These are phyloP conservation scores for Cryptosporidium ubiquitum DNA, from an alignment of 169 alveolate genomes.

Conservation along the genomic window DNA sequence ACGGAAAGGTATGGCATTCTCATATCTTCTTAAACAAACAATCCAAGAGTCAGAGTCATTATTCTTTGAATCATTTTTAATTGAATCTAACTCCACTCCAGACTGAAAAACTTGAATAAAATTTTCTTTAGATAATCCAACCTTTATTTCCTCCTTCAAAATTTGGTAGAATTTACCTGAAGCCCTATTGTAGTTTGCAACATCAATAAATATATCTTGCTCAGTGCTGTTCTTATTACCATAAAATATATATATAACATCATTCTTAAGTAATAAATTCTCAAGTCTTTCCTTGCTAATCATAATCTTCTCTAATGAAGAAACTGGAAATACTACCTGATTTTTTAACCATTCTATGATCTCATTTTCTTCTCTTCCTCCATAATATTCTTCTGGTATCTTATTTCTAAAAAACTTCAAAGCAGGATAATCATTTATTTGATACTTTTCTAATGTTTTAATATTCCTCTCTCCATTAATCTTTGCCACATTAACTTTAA, in stretches of 20 bases:
- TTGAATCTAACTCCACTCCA: not conserved
- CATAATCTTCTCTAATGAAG: slow-evolving; percentile 1
- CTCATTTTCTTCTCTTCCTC: slow-evolving; percentile 79
- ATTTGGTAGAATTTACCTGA: slow-evolving; percentile 55
- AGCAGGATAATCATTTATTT: slow-evolving; percentile 82
- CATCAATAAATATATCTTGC: slow-evolving; percentile 2
- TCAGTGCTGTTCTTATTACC: not conserved
- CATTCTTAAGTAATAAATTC: slow-evolving; percentile 5
- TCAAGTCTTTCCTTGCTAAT: not conserved
- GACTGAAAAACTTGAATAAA: not conserved
- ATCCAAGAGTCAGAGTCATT: not conserved
- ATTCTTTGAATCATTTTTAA: not conserved
- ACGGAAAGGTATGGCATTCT: slow-evolving; percentile 2
- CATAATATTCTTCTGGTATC: slow-evolving; percentile 78
- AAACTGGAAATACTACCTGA: slow-evolving; percentile 43
- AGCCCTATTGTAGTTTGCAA: slow-evolving; percentile 56
- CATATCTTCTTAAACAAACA: slow-evolving; percentile 49
- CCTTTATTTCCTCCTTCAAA: not conserved
- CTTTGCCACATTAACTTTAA: slow-evolving; percentile 21
- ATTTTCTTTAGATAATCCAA: not conserved
- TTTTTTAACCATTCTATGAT: slow-evolving; percentile 76
- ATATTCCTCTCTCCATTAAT: slow-evolving; percentile 63
- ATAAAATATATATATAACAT: slow-evolving; percentile 24
- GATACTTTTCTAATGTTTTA: slow-evolving; percentile 69
- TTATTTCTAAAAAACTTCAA: slow-evolving; percentile 79